Evolutionary conservation across 805 yeast species (phyloP), one percentile per base, ranked within the genome.

Genomic region (Kodamaea fukazawae): DNA sequence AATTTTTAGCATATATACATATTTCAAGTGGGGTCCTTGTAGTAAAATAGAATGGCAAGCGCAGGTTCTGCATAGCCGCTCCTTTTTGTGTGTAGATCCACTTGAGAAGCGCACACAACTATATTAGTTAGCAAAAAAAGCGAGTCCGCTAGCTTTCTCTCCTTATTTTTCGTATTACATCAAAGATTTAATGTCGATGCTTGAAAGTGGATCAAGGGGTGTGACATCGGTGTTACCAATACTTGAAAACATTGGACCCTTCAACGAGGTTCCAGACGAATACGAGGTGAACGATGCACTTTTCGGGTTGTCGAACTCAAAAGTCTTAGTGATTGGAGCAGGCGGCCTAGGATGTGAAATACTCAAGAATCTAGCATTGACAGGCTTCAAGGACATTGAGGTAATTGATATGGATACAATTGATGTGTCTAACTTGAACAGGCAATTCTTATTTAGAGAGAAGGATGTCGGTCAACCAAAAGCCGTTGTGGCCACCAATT

Each of bases 321-420:
- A 53, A 20, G 48, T 70, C 4, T 49, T 70, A 17, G 77, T 78
- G 6, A 73, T 84, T 32, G 95, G 95, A 1, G 91, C 91, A 1
- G 95, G 95, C 1, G 95, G 95, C 0, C 63, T 85, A 16, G 95
- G 95, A 3, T 85, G 95, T 61, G 93, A 86, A 58, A 81, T 85
- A 22, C 60, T 85, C 33, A 86, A 86, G 60, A 75, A 83, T 57
- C 65, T 86, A 37, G 86, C 86, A 1, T 62, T 81, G 23, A 69
- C 79, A n/a, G 91, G 91, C 4, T 81, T 86, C 53, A 63, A 63
- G 42, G 61, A 78, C 34, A 76, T 86, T 22, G 78, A 81, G 42
- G 75, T 86, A 8, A 81, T 85, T 28, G 95, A 85, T 54, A 84
- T 85, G 91, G 95, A 85, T 57, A 83, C 86, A 2, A 83, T 85